Evolutionary conservation across 129 eudicot species (phyloP).

Genomic region (Pseudognaphalium luteoalbum): DNA sequence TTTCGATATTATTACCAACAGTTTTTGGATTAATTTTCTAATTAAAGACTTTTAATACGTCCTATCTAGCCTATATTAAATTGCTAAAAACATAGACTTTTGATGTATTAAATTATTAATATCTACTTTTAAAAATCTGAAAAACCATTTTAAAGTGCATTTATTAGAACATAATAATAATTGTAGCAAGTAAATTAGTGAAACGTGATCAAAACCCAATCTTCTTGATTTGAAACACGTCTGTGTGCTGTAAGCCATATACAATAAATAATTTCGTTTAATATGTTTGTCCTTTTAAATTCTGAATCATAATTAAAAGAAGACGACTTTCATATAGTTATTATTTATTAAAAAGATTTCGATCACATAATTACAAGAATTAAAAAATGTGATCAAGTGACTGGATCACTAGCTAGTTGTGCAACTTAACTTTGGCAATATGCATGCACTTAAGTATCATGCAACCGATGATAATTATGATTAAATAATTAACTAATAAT

Average conservation of each 20-base stretch:
- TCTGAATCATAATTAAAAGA: too few species aligned
- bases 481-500: too few species aligned
- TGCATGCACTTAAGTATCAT: slow-evolving; percentile 30
- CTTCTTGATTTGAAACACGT: slow-evolving; percentile 4
- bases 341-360: too few species aligned
- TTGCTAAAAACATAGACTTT: neutral
- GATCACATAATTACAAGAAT: too few species aligned
- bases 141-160: slow-evolving; percentile 15
- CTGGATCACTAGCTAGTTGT: slow-evolving; percentile 19
- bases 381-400: neutral
- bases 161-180: neutral
- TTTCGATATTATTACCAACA: neutral
- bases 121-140: neutral
- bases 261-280: slow-evolving; percentile 13
- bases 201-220: neutral
- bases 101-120: neutral
- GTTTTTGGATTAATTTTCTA: neutral
- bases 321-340: too few species aligned
- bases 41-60: neutral
- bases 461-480: neutral
- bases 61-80: neutral
- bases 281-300: slow-evolving; percentile 24
- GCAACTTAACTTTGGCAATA: slow-evolving; percentile 8
- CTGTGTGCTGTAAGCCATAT: neutral
- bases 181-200: neutral